Conservation (phyloP, 805 yeast genomes). For the Lachancea dasiensis region DNA sequence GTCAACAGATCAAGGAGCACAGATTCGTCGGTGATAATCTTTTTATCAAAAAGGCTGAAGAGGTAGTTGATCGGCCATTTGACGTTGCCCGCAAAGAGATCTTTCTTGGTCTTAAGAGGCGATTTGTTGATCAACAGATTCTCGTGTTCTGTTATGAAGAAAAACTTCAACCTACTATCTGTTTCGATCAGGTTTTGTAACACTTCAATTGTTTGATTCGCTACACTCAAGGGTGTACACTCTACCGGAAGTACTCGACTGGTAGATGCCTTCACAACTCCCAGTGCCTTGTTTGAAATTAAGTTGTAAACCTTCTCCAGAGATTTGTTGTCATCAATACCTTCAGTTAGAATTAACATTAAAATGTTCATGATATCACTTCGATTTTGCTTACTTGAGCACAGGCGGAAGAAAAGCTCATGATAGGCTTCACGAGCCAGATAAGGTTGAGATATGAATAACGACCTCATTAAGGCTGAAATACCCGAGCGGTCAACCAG, state of each 20-base stretch:
- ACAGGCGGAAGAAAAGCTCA: slow-evolving; percentile 58
- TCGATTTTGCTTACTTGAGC: slow-evolving; percentile 73
- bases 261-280: slow-evolving; percentile 15
- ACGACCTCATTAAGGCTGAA: slow-evolving; percentile 60
- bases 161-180: slow-evolving; percentile 62
- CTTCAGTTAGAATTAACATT: slow-evolving; percentile 68
- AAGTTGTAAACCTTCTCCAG: slow-evolving; percentile 58
- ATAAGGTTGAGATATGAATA: slow-evolving; percentile 67
- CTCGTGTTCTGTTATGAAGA: slow-evolving; percentile 75
- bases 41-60: slow-evolving; percentile 54
- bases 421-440: slow-evolving; percentile 57
- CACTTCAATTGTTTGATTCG: slow-evolving; percentile 71
- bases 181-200: slow-evolving; percentile 63
- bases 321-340: slow-evolving; percentile 53
- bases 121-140: slow-evolving; percentile 35
- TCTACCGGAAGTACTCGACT: slow-evolving; percentile 44
- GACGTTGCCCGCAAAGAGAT: slow-evolving; percentile 30
- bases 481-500: slow-evolving; percentile 71
- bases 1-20: slow-evolving; percentile 73
- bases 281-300: slow-evolving; percentile 45
- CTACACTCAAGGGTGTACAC: slow-evolving; percentile 63
- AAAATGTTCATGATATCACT: slow-evolving; percentile 65
- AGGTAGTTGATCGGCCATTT: slow-evolving; percentile 72
- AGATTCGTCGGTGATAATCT: slow-evolving; percentile 63
- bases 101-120: slow-evolving; percentile 32